Evolutionary conservation across 1,284 basidiomycete species (phyloP).

Genomic region (Fomitopsis schrenkii): DNA sequence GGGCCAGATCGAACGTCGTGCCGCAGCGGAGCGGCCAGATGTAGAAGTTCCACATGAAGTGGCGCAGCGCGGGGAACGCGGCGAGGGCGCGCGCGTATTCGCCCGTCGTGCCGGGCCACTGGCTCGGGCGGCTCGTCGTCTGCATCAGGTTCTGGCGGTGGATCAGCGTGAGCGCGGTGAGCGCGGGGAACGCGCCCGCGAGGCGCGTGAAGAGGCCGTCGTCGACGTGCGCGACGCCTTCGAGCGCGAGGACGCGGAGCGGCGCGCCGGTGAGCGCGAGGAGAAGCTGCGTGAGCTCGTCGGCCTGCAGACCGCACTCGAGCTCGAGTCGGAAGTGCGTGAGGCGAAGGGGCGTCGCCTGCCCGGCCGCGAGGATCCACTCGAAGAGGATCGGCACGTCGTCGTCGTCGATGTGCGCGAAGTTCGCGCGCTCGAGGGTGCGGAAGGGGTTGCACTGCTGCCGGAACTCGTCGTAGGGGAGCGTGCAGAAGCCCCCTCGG

Average conservation of each 20-base stretch:
- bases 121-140: background rate
- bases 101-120: conserved; percentile 10
- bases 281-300: conserved; percentile 3
- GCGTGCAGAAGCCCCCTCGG: background rate
- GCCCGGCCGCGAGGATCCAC: background rate
- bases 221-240: conserved; percentile 8
- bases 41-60: conserved; percentile 12
- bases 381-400: background rate
- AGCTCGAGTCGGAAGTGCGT: conserved; percentile 9
- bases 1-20: background rate
- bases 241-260: conserved; percentile 9
- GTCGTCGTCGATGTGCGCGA: background rate
- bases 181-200: conserved; percentile 10
- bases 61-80: conserved; percentile 2
- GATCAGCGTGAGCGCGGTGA: conserved; percentile 9
- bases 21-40: background rate
- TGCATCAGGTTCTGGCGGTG: conserved; percentile 4
- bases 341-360: background rate
- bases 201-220: conserved; percentile 7
- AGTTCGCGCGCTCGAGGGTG: background rate
- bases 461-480: background rate
- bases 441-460: background rate
- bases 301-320: background rate
- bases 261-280: conserved; percentile 3
- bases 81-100: conserved; percentile 10